These are phyloP conservation scores for Pichia cabralensis DNA, from an alignment of 805 yeast genomes.

Conservation along the genomic window DNA sequence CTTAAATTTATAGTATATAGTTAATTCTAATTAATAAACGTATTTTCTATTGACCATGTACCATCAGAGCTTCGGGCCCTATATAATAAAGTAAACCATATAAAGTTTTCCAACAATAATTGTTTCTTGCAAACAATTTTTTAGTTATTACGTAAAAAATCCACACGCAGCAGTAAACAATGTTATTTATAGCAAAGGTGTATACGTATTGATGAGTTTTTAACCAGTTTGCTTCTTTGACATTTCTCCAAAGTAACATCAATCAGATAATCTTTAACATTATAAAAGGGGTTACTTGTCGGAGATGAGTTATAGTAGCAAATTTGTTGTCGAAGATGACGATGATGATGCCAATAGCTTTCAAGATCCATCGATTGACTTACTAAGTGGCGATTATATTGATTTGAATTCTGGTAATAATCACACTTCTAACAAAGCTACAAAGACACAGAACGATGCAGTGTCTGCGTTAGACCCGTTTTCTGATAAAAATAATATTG, in stretches of 20 bases:
- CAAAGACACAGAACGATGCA: background rate
- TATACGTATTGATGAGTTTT: too few species aligned
- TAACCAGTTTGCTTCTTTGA: too few species aligned
- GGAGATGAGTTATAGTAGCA: slow-evolving; percentile 8
- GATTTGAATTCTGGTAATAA: too few species aligned
- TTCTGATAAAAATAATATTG: slow-evolving; percentile 6
- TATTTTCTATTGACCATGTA: slow-evolving; percentile 4
- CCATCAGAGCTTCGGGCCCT: too few species aligned
- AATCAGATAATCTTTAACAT: too few species aligned
- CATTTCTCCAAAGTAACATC: too few species aligned
- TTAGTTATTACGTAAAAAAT: too few species aligned
- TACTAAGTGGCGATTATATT: too few species aligned
- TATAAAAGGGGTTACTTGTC: too few species aligned
- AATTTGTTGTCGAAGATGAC: slow-evolving; percentile 11
- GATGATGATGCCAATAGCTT: slow-evolving; percentile 11
- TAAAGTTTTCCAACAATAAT: too few species aligned
- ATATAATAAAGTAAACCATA: too few species aligned
- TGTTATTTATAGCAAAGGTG: too few species aligned
- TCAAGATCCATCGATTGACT: slow-evolving; percentile 12
- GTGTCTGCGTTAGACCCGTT: slow-evolving; percentile 10
- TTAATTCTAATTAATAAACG: slow-evolving; percentile 4
- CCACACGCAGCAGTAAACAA: background rate
- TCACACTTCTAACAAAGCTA: background rate
- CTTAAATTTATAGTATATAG: slow-evolving; percentile 41
- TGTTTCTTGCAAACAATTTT: background rate